Base-by-base conservation (phyloP, 2,329 filamentous ascomycete genomes). In the Phoma herbarum region DNA sequence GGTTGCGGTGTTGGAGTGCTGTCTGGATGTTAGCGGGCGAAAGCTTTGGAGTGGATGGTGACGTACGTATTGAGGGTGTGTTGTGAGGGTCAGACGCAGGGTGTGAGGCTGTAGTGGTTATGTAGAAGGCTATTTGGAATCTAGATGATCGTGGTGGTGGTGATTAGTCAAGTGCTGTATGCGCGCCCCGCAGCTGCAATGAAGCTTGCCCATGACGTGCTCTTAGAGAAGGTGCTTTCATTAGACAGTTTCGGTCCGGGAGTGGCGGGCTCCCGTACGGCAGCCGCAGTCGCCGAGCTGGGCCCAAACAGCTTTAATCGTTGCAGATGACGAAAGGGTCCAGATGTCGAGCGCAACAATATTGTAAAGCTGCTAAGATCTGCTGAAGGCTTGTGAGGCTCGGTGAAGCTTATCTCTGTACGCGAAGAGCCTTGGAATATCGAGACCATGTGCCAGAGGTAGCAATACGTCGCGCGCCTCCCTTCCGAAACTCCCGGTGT, bases 1-100 rank as follows among this genome's bases (percentile, higher is more conserved):
- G 80, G 75, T 88, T 80, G 75, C 72, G 72, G 71, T 71, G 60
- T 53, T 53, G 37, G 28, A n/a, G 10, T 23, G 35, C 11, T 54
- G 10, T 20, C 37, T 20, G 18, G 8, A 14, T 41, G 20, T 41
- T 3, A 41, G 37, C 37, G 9, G 37, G 37, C 11, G 11, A 4
- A 3, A 10, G 18, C 11, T 20, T n/a, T 41, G n/a, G 3, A n/a
- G n/a, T 28, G 20, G 7, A 18, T 20, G 11, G 14, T 14, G 10
- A 42, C 33, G 56, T 26, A 48, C 45, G 25, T 52, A 18, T 49
- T 23, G 35, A n/a, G 45, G 23, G 18, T n/a, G 18, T 25, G 31
- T n/a, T 25, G 23, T n/a, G 25, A 10, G 43, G 23, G 18, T 23
- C 12, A 26, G 25, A 22, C 37, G 5, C 1, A 28, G 25, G 20